Base-by-base conservation (phyloP, 768 basidiomycete genomes). In the Tricholoma sp. region DNA sequence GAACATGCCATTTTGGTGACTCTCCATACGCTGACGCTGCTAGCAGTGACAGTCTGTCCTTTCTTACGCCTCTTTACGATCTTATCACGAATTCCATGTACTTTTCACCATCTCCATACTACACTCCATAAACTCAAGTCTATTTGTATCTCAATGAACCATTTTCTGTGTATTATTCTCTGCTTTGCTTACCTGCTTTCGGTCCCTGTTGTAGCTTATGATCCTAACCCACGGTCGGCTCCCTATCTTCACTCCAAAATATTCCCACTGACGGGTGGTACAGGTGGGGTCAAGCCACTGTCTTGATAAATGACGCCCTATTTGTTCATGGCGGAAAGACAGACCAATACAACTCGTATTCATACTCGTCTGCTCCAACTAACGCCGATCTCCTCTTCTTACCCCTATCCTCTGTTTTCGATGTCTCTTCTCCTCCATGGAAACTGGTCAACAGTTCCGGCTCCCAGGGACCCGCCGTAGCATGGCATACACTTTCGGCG, bases 261-360 rank as follows among this genome's bases (percentile, higher is more conserved):
- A 21, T 29, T 14, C 3, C 4, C 52, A 37, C 19, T 49, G 51
- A 10, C 39, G 24, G 24, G 27, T 31, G 29, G 16, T 9, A 32
- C 59, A 94, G 94, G 76, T 96, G 94, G 94, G 94, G 86, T 27
- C 91, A 92, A 61, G 88, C 89, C 4, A 72, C 76, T 0, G 79
- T 83, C 18, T 64, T 87, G 43, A 68, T 88, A 21, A 75, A 80
- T 63, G 77, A 83, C 59, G 75, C 76, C 10, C 74, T 95, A 43
- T 84, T 84, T 66, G 73, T 94, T 41, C 85, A 89, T 57, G 94
- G 93, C 35, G 94, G 94, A 50, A 85, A 91, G 67, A 86, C 84
- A 39, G 90, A 93, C 70, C 76, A 78, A 32, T 81, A 70, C 69
- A 86, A 88, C 67, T 66, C 77, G 14, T 90, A 78, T 66, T 81